Evolutionary conservation across 2,329 filamentous ascomycete species (phyloP).

Genomic region (Trematosphaeria pertusa): DNA sequence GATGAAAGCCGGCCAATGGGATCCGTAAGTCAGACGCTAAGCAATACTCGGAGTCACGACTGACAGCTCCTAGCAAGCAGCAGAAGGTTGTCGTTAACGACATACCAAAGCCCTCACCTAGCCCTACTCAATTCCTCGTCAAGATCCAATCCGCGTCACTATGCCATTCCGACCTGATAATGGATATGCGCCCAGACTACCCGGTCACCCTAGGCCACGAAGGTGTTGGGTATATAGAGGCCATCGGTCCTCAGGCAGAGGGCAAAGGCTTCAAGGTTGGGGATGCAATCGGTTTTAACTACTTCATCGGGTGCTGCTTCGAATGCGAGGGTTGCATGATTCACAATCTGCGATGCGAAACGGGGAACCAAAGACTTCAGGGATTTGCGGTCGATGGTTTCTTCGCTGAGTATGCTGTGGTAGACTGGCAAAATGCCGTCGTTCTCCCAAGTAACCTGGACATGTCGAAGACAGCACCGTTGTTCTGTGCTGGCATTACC

Average conservation of each 20-base stretch:
- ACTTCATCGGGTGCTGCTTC: conserved; percentile 56
- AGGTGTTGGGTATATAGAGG: conserved; percentile 54
- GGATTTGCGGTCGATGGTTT: conserved; percentile 55
- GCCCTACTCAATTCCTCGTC: conserved; percentile 35
- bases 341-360: conserved; percentile 52
- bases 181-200: conserved; percentile 32
- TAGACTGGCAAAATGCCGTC: conserved; percentile 55
- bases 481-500: conserved; percentile 62
- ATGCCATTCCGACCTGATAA: conserved; percentile 40
- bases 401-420: conserved; percentile 57
- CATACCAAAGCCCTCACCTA: conserved; percentile 29
- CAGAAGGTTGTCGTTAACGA: conserved; percentile 42
- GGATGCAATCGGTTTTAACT: conserved; percentile 56
- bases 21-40: conserved; percentile 20
- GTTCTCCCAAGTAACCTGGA: conserved; percentile 48
- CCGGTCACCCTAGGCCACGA: conserved; percentile 54
- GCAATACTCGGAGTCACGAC: background rate
- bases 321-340: conserved; percentile 57
- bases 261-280: conserved; percentile 52
- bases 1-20: conserved; percentile 44
- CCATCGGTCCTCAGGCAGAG: conserved; percentile 42
- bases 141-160: conserved; percentile 41
- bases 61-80: conserved; percentile 19
- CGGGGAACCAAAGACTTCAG: conserved; percentile 49
- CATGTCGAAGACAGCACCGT: conserved; percentile 47